phyloP scores from a whole-genome alignment of 768 basidiomycete species.

The Tulasnella sp. region DNA sequence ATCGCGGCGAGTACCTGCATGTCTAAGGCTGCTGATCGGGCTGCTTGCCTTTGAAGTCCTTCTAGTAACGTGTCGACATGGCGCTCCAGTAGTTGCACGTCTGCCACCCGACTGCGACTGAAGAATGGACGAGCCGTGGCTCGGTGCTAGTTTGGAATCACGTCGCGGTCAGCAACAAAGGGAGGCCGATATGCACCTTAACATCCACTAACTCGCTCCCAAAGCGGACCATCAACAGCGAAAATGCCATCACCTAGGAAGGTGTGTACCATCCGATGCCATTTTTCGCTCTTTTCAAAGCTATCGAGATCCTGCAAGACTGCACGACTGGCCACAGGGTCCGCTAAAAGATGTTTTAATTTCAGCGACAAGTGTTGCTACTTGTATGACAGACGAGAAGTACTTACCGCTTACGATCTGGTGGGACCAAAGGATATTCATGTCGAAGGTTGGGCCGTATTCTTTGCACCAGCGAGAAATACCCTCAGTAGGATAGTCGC shows the following conservation, averaged over 20 bases:
- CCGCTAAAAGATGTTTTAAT: not conserved
- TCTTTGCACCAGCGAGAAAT: constrained; percentile 66
- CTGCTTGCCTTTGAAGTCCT: not conserved
- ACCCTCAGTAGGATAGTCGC: constrained; percentile 58
- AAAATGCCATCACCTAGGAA: constrained; percentile 71
- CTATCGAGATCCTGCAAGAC: constrained; percentile 59
- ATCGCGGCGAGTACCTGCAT: constrained; percentile 40
- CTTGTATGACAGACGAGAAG: constrained; percentile 42
- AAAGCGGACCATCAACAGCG: constrained; percentile 65
- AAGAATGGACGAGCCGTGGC: constrained; percentile 69
- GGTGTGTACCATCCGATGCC: constrained; percentile 30
- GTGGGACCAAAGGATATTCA: constrained; percentile 65
- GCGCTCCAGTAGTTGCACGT: constrained; percentile 64
- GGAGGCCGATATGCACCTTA: constrained; percentile 14
- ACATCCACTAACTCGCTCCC: constrained; percentile 18
- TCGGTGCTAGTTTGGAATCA: constrained; percentile 50
- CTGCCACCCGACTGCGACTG: constrained; percentile 63
- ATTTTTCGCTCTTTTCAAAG: constrained; percentile 60
- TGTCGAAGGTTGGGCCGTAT: constrained; percentile 68
- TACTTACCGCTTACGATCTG: constrained; percentile 36
- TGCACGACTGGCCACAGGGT: constrained; percentile 56
- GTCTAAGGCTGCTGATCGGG: constrained; percentile 35
- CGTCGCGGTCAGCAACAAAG: not conserved
- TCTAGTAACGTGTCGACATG: constrained; percentile 41
- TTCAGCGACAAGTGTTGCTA: not conserved